These are phyloP conservation scores for Boletus smithii DNA, from an alignment of 1,284 basidiomycete species.

Conservation along the genomic window DNA sequence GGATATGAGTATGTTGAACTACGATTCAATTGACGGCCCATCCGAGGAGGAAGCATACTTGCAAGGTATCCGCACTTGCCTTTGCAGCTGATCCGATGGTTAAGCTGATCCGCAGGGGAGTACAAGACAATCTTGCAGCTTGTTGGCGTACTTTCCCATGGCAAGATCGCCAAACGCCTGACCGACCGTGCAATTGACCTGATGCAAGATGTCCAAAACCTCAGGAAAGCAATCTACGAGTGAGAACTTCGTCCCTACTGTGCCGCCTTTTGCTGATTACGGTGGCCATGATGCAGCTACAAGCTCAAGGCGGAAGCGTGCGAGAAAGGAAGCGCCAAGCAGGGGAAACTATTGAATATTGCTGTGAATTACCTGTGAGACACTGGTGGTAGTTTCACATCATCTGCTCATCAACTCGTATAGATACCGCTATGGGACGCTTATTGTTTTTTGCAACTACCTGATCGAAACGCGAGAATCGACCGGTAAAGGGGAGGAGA, in stretches of 20 bases:
- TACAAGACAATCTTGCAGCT: conserved; percentile 97
- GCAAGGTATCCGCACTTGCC: conserved; percentile 52
- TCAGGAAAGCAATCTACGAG: conserved; percentile 91
- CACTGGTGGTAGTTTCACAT: conserved; percentile 5
- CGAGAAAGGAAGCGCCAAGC: conserved; percentile 75
- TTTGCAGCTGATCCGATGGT: not conserved
- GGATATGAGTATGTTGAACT: conserved; percentile 43
- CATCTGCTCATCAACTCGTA: conserved; percentile 2
- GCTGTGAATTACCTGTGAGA: conserved; percentile 83
- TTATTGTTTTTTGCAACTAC: conserved; percentile 96
- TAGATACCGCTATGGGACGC: conserved; percentile 82
- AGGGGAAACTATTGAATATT: conserved; percentile 68
- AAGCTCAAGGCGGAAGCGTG: conserved; percentile 87
- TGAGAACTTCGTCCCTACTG: conserved; percentile 36
- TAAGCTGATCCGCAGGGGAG: conserved; percentile 60
- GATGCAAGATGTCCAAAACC: conserved; percentile 93
- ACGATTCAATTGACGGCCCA: conserved; percentile 70
- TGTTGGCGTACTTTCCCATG: conserved; percentile 83
- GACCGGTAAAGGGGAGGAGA: conserved; percentile 37
- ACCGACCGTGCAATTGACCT: conserved; percentile 87
- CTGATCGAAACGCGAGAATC: conserved; percentile 74
- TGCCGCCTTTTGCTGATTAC: conserved; percentile 1
- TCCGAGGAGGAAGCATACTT: conserved; percentile 85
- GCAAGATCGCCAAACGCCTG: conserved; percentile 90
- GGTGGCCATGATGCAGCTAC: conserved; percentile 52